These are phyloP conservation scores for Paramecium pentaurelia DNA, from an alignment of 73 alveolate species.

Conservation along the genomic window DNA sequence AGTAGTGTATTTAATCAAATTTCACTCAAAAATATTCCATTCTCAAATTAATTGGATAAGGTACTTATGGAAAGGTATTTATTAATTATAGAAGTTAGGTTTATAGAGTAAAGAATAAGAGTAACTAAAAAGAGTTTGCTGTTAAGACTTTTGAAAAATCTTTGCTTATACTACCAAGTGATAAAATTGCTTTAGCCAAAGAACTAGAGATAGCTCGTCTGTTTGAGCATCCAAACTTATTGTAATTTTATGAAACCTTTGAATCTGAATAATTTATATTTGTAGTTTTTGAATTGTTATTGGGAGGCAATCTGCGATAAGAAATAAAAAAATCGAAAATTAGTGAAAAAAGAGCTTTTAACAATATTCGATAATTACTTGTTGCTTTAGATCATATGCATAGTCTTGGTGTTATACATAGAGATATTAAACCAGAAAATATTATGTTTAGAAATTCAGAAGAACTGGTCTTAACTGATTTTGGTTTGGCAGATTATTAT, in stretches of 20 bases:
- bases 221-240: neutral
- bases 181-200: neutral
- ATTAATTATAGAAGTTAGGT: neutral
- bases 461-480: conserved; percentile 18
- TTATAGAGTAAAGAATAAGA: neutral
- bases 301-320: conserved; percentile 37
- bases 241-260: conserved; percentile 15
- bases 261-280: neutral
- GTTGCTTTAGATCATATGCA: conserved; percentile 3
- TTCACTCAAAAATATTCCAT: neutral
- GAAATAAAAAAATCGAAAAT: neutral
- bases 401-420: conserved; percentile 25
- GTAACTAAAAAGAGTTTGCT: neutral
- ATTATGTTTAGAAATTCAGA: neutral
- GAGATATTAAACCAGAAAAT: conserved; percentile 61
- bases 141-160: neutral
- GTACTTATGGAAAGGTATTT: conserved; percentile 14
- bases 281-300: neutral
- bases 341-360: neutral
- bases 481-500: conserved; percentile 45
- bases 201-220: conserved; percentile 44
- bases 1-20: neutral
- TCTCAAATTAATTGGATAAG: neutral
- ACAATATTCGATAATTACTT: conserved; percentile 61
- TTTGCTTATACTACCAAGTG: neutral